phyloP scores from a whole-genome alignment of 192 early-diverging fungal genomes.

The Backusella liffmaniae region DNA sequence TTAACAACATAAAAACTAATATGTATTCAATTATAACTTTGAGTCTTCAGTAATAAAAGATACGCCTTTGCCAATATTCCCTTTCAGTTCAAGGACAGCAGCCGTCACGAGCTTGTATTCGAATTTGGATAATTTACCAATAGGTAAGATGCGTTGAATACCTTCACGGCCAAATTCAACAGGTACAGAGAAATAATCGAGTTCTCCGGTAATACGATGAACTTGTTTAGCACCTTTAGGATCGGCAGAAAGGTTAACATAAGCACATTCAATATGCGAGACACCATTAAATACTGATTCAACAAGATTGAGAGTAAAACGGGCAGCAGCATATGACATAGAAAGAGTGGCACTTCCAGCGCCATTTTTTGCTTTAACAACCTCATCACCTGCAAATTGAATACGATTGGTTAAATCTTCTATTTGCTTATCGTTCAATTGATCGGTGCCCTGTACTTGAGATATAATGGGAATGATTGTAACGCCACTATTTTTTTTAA shows the following conservation, averaged over 20 bases:
- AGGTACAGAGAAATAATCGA: conserved; percentile 78
- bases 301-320: conserved; percentile 89
- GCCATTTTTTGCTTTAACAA: conserved; percentile 99
- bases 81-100: conserved; percentile 88
- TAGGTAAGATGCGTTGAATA: conserved; percentile 80
- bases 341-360: conserved; percentile 87
- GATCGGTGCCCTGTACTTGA: conserved; percentile 60
- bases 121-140: conserved; percentile 77
- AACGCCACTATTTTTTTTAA: conserved; percentile 67
- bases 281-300: conserved; percentile 72
- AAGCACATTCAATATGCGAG: conserved; percentile 87
- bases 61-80: conserved; percentile 92
- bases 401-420: conserved; percentile 94
- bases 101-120: conserved; percentile 84
- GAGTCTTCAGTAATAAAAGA: conserved; percentile 60
- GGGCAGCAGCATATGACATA: conserved; percentile 87
- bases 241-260: conserved; percentile 75
- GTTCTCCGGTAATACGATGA: conserved; percentile 47
- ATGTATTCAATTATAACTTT: conserved; percentile 7
- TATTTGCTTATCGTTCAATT: conserved; percentile 78
- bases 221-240: conserved; percentile 81
- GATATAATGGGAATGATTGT: conserved; percentile 97
- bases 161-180: conserved; percentile 82
- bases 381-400: conserved; percentile 99
- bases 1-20: background rate